These are phyloP conservation scores for Penicillium psychrosexuale DNA, from an alignment of 2,329 filamentous ascomycete genomes.

Conservation along the genomic window DNA sequence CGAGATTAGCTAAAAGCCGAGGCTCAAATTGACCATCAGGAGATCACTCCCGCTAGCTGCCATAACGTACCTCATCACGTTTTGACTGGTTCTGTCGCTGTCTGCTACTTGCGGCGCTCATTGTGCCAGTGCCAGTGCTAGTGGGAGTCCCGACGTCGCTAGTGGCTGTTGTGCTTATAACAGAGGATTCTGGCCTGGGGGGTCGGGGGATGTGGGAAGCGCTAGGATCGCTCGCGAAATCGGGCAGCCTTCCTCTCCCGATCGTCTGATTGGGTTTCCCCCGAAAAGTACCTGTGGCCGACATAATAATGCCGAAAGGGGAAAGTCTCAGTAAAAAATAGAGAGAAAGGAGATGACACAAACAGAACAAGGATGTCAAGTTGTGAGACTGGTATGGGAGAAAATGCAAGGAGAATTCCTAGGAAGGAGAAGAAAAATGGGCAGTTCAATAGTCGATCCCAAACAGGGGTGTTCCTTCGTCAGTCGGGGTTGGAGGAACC, in stretches of 20 bases:
- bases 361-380: slow-evolving; percentile 13
- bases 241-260: slow-evolving; percentile 52
- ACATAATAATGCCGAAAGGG: slow-evolving; percentile 48
- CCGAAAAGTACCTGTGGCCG: slow-evolving; percentile 58
- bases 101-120: slow-evolving; percentile 85
- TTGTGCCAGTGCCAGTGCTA: slow-evolving; percentile 52
- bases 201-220: slow-evolving; percentile 60
- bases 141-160: slow-evolving; percentile 50
- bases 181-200: slow-evolving; percentile 54
- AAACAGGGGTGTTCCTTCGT: slow-evolving; percentile 24
- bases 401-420: slow-evolving; percentile 9
- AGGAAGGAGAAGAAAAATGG: slow-evolving; percentile 24
- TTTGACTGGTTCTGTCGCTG: slow-evolving; percentile 94
- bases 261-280: slow-evolving; percentile 56
- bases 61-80: slow-evolving; percentile 81
- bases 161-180: slow-evolving; percentile 31
- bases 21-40: not conserved
- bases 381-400: slow-evolving; percentile 16
- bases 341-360: slow-evolving; percentile 13
- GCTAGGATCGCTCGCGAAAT: slow-evolving; percentile 52
- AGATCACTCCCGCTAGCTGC: slow-evolving; percentile 1
- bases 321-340: slow-evolving; percentile 17
- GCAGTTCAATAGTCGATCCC: slow-evolving; percentile 24
- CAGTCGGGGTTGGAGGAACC: slow-evolving; percentile 6
- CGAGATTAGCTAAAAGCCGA: slow-evolving; percentile 1